These are phyloP conservation scores for Malus orientalis DNA, from an alignment of 306 rosid genomes.

Conservation along the genomic window DNA sequence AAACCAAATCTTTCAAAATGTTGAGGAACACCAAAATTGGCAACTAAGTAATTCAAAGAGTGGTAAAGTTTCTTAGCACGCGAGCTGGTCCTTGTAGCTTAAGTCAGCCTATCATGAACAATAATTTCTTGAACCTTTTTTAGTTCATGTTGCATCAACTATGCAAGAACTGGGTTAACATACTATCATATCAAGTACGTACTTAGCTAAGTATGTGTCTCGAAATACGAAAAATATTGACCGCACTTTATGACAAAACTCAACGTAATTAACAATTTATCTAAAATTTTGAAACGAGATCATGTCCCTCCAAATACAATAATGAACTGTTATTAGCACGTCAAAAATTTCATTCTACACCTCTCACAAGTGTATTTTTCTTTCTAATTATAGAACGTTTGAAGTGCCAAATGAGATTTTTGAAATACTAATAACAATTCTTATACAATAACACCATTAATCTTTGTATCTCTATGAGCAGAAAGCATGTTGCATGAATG, in stretches of 20 bases:
- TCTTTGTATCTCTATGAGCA: not conserved
- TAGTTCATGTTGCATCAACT: not conserved
- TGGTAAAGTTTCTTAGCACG: conserved; percentile 40
- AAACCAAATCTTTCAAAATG: conserved; percentile 16
- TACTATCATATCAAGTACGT: not conserved
- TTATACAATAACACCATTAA: not conserved
- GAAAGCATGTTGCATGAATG: not conserved
- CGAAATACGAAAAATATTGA: too few relatives aligned
- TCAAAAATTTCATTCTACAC: too few relatives aligned
- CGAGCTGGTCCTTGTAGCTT: conserved; percentile 12
- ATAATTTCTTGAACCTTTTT: conserved; percentile 23
- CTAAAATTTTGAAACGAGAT: too few relatives aligned
- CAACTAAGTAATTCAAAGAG: conserved; percentile 11
- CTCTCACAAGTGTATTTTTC: too few relatives aligned
- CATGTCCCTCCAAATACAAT: too few relatives aligned
- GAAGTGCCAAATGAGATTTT: too few relatives aligned
- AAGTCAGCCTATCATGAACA: conserved; percentile 36
- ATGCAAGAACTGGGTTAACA: not conserved
- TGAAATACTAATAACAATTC: too few relatives aligned
- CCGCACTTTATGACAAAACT: too few relatives aligned
- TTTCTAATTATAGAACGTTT: too few relatives aligned
- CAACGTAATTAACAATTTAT: too few relatives aligned
- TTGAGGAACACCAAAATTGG: conserved; percentile 13
- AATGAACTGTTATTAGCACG: too few relatives aligned
- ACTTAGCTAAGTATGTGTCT: too few relatives aligned